These are phyloP conservation scores for Melampsora occidentalis DNA, from an alignment of 1,284 basidiomycete species.

Conservation along the genomic window DNA sequence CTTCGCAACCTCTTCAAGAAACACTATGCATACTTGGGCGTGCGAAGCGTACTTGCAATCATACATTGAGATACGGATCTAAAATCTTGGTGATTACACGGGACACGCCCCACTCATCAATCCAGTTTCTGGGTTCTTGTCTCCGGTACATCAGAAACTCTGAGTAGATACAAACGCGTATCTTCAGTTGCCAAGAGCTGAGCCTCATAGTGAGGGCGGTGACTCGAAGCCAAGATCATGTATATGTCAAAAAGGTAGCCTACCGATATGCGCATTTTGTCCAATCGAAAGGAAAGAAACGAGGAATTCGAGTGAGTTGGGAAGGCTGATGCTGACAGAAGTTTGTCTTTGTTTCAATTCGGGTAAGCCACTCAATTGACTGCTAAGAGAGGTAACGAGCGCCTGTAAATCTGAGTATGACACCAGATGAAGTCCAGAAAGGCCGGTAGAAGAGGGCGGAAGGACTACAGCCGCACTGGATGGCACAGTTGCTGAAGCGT, in stretches of 20 bases:
- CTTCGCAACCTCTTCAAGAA: no score
- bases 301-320: constrained; percentile 42
- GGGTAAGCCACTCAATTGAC: neutral
- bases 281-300: constrained; percentile 24
- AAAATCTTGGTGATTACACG: neutral
- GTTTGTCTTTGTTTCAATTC: constrained; percentile 16
- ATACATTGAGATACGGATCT: no score
- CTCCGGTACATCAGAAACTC: no score
- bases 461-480: neutral
- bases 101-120: constrained; percentile 3
- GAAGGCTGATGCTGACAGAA: constrained; percentile 30
- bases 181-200: no score
- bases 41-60: no score
- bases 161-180: no score
- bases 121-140: no score
- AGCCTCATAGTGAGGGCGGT: no score
- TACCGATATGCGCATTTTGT: constrained; percentile 37
- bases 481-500: neutral
- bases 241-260: neutral
- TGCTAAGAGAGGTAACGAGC: constrained; percentile 2
- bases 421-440: neutral
- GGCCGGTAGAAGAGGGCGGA: constrained; percentile 1
- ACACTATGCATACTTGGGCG: no score
- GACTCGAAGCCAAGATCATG: neutral
- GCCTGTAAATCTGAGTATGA: neutral